These are phyloP conservation scores for Saccharomyces hybrid DNA, from an alignment of 1,139 yeast genomes.

Conservation along the genomic window DNA sequence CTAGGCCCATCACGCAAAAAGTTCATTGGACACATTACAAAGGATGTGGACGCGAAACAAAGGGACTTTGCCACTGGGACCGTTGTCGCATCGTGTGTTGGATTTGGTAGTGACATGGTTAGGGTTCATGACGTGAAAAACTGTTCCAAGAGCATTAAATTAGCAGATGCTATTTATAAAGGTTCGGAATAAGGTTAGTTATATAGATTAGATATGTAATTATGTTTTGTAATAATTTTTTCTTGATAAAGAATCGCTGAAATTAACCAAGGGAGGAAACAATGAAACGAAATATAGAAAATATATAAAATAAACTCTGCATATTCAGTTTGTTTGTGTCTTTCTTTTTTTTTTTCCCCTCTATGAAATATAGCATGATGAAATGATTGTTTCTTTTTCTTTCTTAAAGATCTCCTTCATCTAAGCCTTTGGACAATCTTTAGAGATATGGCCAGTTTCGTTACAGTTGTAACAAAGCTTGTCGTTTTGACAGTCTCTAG, in stretches of 20 bases:
- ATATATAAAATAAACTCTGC: not conserved
- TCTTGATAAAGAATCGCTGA: not conserved
- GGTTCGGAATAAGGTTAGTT: constrained; percentile 12
- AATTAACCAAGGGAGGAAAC: not conserved
- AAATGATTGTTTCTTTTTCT: not conserved
- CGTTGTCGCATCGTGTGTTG: constrained; percentile 64
- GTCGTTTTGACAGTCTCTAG: constrained; percentile 65
- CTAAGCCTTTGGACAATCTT: constrained; percentile 49
- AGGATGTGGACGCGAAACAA: constrained; percentile 41
- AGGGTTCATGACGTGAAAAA: constrained; percentile 81
- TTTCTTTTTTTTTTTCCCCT: not conserved
- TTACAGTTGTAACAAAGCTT: constrained; percentile 86
- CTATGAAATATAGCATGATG: constrained; percentile 1
- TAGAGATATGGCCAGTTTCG: constrained; percentile 84
- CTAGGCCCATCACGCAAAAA: constrained; percentile 85
- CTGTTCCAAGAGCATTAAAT: constrained; percentile 52
- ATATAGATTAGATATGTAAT: not conserved
- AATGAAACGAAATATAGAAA: not conserved
- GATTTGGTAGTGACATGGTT: constrained; percentile 70
- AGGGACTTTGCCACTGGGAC: constrained; percentile 76
- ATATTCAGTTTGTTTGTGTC: not conserved
- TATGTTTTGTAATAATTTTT: not conserved
- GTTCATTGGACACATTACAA: constrained; percentile 69
- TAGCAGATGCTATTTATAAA: constrained; percentile 67
- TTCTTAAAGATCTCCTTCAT: not conserved